Evolutionary conservation across 2,329 filamentous ascomycete genomes (phyloP).

Genomic region (Paraconiothyrium brasiliense): DNA sequence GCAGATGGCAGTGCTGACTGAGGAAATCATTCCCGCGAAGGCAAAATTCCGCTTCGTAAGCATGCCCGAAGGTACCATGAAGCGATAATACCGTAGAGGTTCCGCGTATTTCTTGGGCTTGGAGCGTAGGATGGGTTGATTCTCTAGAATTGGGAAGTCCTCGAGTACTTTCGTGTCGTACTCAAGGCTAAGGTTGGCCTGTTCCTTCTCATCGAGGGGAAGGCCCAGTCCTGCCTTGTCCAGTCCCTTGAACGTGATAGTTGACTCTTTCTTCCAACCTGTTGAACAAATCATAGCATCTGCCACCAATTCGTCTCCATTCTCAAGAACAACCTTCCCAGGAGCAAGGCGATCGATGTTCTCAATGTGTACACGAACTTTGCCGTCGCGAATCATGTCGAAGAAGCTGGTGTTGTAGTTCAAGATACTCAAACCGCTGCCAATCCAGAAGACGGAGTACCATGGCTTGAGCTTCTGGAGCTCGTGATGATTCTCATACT

Average conservation of each 20-base stretch:
- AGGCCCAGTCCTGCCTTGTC: slow-evolving; percentile 33
- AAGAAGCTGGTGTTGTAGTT: slow-evolving; percentile 69
- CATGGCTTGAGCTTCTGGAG: slow-evolving; percentile 54
- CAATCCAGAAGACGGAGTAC: slow-evolving; percentile 61
- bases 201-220: slow-evolving; percentile 25
- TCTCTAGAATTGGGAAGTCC: slow-evolving; percentile 62
- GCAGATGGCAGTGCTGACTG: slow-evolving; percentile 42
- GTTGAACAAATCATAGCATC: slow-evolving; percentile 61
- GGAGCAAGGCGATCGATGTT: slow-evolving; percentile 59
- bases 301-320: neutral
- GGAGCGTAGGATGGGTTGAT: slow-evolving; percentile 55
- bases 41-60: slow-evolving; percentile 48
- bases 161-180: slow-evolving; percentile 62
- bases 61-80: slow-evolving; percentile 52
- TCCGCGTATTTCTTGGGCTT: slow-evolving; percentile 19
- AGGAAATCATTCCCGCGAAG: slow-evolving; percentile 51
- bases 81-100: slow-evolving; percentile 57
- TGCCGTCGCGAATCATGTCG: slow-evolving; percentile 62
- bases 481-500: slow-evolving; percentile 55
- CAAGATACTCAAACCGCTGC: slow-evolving; percentile 65
- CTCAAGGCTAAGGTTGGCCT: slow-evolving; percentile 34
- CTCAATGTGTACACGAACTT: slow-evolving; percentile 64
- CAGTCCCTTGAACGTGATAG: slow-evolving; percentile 59
- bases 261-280: slow-evolving; percentile 65
- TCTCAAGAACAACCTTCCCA: neutral